Evolutionary conservation across 2,329 filamentous ascomycete species (phyloP).

Genomic region (Leptoxyphium fumago): DNA sequence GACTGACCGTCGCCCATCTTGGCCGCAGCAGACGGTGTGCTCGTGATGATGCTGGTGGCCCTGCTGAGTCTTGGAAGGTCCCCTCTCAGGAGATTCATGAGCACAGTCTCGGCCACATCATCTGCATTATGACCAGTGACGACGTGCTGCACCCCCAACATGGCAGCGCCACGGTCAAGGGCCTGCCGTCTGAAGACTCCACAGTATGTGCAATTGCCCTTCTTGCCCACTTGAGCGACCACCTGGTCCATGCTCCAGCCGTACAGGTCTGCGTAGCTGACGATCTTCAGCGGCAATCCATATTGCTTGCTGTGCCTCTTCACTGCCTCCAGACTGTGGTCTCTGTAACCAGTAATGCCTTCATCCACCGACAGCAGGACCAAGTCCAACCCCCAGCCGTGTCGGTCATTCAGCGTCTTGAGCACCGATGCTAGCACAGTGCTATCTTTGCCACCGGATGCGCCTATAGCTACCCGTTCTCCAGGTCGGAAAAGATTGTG

Average conservation of each 20-base stretch:
- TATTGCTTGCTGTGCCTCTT: slow-evolving; percentile 88
- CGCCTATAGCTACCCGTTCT: slow-evolving; percentile 83
- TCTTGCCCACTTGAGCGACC: slow-evolving; percentile 89
- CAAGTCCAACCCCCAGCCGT: slow-evolving; percentile 74
- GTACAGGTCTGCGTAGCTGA: slow-evolving; percentile 87
- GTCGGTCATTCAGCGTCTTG: slow-evolving; percentile 82
- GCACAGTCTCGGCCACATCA: slow-evolving; percentile 88
- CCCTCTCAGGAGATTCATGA: slow-evolving; percentile 91
- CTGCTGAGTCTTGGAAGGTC: slow-evolving; percentile 77
- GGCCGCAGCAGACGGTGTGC: slow-evolving; percentile 29
- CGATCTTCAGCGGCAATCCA: slow-evolving; percentile 77
- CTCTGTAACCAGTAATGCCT: slow-evolving; percentile 90
- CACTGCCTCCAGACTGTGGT: slow-evolving; percentile 91
- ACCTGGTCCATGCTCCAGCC: slow-evolving; percentile 99
- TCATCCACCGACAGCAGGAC: slow-evolving; percentile 88
- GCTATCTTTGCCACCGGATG: slow-evolving; percentile 93
- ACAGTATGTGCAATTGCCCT: slow-evolving; percentile 97
- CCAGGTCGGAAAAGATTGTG: slow-evolving; percentile 69
- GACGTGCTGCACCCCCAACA: slow-evolving; percentile 77
- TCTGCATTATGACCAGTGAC: slow-evolving; percentile 97
- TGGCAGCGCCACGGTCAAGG: slow-evolving; percentile 78
- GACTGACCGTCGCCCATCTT: slow-evolving; percentile 7
- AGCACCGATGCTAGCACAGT: slow-evolving; percentile 90
- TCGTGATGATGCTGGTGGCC: slow-evolving; percentile 76
- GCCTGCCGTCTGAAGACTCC: slow-evolving; percentile 92